Evolutionary conservation across 1,284 basidiomycete genomes (phyloP), one percentile per base, ranked within the genome.

Genomic region (Trametes hirsuta): DNA sequence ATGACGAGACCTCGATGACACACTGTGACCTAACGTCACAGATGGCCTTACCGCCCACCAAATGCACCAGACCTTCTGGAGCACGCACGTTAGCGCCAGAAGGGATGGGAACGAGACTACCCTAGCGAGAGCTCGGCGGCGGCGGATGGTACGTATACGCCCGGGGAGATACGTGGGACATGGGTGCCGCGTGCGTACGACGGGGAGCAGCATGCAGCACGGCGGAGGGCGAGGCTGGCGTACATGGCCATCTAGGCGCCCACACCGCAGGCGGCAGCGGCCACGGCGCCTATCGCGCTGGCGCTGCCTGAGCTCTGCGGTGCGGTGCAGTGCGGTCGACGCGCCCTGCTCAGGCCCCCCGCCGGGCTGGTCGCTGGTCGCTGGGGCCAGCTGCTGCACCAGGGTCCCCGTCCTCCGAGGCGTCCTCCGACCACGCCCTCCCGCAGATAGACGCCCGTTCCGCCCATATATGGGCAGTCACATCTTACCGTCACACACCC

Each of bases 401-500:
- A 21, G 47, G 47, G 15, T 8, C n/a, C 37, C 15, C 34, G 15
- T 24, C 37, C 48, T 49, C 36, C 36, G 36, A 37, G 36, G 36
- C 36, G 36, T 53, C 58, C 47, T 53, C 51, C 59, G 55, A 52
- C 53, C 18, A 40, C 53, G 10, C 35, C 12, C 39, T 30, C 37
- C 42, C 44, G 24, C 18, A 11, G 21, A 25, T 18, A 52, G 41
- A 47, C 58, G 55, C 59, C 56, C 35, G 56, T 47, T 52, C 55
- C 49, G 41, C 4, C 63, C 63, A 53, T 56, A 58, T 59, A 25
- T 44, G 63, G 56, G 0, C 24, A 8, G 63, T 64, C 63, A 64
- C 63, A 64, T 44, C 57, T 34, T 64, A 64, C 47, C 46, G 63
- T 64, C 63, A 64, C 63, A 53, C 30, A 6, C 4, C 8, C 3